Evolutionary conservation across 495 filamentous ascomycete genomes (phyloP), one percentile per base, ranked within the genome.

Genomic region (Neurospora sp.): DNA sequence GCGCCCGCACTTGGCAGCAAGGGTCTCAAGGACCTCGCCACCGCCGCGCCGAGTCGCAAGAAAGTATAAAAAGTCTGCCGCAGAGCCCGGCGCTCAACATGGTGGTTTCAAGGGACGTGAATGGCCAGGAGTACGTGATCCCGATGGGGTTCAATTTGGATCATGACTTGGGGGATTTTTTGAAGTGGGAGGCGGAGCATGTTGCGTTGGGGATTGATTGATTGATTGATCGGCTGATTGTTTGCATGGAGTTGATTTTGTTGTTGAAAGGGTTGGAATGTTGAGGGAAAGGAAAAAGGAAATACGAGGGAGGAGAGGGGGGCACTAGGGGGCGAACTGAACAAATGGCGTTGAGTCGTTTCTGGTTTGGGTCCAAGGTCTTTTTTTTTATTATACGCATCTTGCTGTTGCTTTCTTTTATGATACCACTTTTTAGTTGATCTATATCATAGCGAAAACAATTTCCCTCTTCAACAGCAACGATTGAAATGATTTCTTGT

Each of bases 101-200:
- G 3, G 80, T 80, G 14, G 81, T 85, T 12, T 81, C 78, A 41
- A 77, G 76, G 20, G 82, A 78, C 40, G 76, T 75, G 1, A 79
- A 79, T 2, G 84, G 83, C 7, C 80, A 83, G 71, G 83, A 84
- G 73, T 72, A 82, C 37, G 78, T 83, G 66, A 84, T 87, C 39
- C 85, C 85, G 0, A 87, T 88, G 85, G 85, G 86, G 8, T 88
- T 84, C 75, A 88, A 88, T 70, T 81, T 88, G 16, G 83, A 83
- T 42, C 83, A 87, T 73, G 86, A 88, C 75, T 69, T 87, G 42
- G 84, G 82, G 20, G 86, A 87, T 72, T 88, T 84, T 53, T 75
- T 87, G 20, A 81, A 78, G 41, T 88, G 85, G 85, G 83, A 86
- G 74, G 78, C 81, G 1, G 81, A 85, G 71, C 77, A 85, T 70